A percentile compares a stretch with the other conserved stretches of the same genome.
These are phyloP conservation scores for Vicia faba DNA, from an alignment of 306 rosid genomes.

Conservation along the genomic window DNA sequence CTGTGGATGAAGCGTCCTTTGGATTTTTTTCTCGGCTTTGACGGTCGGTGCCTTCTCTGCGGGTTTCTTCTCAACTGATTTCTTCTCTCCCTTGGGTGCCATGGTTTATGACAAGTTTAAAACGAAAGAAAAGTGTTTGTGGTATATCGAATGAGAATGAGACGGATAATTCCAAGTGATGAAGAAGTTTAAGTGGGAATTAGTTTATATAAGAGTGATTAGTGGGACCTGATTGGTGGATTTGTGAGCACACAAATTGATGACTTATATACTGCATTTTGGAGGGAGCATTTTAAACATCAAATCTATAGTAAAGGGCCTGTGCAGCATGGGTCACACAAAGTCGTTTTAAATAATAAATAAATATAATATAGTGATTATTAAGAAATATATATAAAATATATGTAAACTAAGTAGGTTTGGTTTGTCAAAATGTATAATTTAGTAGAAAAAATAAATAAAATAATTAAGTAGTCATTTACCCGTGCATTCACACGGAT, in stretches of 20 bases:
- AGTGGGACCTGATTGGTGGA: slow-evolving; percentile 32
- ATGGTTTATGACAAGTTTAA: neutral
- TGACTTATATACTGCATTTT: slow-evolving; percentile 28
- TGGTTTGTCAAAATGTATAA: no score
- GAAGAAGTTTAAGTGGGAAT: neutral
- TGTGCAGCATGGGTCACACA: no score
- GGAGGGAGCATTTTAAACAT: slow-evolving; percentile 29
- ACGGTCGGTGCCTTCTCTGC: slow-evolving; percentile 43
- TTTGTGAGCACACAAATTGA: slow-evolving; percentile 31
- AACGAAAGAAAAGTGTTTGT: no score
- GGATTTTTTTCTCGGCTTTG: slow-evolving; percentile 46
- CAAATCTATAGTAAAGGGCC: no score
- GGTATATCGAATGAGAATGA: neutral
- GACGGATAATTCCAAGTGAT: neutral
- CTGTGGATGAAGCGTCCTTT: slow-evolving; percentile 11
- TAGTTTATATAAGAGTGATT: slow-evolving; percentile 22
- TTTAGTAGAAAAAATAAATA: no score
- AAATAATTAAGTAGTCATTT: no score
- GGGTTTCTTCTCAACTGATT: slow-evolving; percentile 49
- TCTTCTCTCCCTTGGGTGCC: slow-evolving; percentile 51
- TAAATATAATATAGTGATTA: no score
- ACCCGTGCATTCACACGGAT: no score
- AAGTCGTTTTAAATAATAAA: no score
- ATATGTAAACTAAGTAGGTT: no score
- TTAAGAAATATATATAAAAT: no score